Conservation (phyloP, 495 filamentous ascomycete genomes). For the Penicillium canescens region DNA sequence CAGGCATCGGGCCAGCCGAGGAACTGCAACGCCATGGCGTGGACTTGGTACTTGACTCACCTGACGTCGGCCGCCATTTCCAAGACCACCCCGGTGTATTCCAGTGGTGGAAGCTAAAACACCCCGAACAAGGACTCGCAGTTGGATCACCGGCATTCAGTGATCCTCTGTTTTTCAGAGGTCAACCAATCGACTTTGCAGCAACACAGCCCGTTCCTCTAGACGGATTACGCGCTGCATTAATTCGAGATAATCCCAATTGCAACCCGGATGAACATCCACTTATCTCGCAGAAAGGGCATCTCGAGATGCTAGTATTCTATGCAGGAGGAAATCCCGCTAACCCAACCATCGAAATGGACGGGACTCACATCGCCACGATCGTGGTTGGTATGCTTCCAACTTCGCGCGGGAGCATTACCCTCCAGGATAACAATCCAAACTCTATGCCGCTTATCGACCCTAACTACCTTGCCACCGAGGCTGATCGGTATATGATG, state of each 20-base stretch:
- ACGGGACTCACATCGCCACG: constrained; percentile 39
- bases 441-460: constrained; percentile 35
- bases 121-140: constrained; percentile 32
- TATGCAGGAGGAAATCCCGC: too few relatives aligned
- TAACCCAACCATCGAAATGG: constrained; percentile 7
- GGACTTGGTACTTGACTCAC: too few relatives aligned
- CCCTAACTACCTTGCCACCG: constrained; percentile 44
- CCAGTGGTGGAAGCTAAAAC: constrained; percentile 30
- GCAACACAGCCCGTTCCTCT: not conserved
- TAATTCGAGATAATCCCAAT: too few relatives aligned
- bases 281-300: too few relatives aligned
- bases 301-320: too few relatives aligned
- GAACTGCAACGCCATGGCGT: too few relatives aligned
- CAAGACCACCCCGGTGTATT: too few relatives aligned
- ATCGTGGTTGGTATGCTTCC: constrained; percentile 31
- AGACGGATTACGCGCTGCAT: too few relatives aligned
- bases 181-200: constrained; percentile 24
- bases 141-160: constrained; percentile 29
- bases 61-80: too few relatives aligned
- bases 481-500: constrained; percentile 28
- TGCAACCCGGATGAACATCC: too few relatives aligned
- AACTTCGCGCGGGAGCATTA: constrained; percentile 44
- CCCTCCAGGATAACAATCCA: constrained; percentile 32
- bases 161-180: constrained; percentile 21
- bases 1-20: constrained; percentile 28